Evolutionary conservation across 768 basidiomycete genomes (phyloP).

Genomic region (Mycena amicta): DNA sequence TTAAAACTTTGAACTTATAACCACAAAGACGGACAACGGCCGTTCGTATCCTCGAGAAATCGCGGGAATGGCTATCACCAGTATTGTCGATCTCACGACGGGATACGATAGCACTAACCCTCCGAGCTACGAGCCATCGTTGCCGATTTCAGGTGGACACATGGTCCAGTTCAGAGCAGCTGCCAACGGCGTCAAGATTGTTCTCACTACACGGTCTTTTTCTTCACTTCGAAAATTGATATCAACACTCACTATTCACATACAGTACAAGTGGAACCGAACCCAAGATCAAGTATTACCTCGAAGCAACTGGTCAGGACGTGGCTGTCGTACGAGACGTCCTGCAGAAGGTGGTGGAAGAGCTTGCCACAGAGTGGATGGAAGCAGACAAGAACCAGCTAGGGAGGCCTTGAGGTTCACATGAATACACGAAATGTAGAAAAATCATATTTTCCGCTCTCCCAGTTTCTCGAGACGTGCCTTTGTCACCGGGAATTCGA

Average conservation of each 20-base stretch:
- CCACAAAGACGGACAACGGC: slow-evolving; percentile 24
- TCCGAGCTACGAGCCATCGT: slow-evolving; percentile 59
- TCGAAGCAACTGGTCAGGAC: slow-evolving; percentile 75
- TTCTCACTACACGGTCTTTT: slow-evolving; percentile 76
- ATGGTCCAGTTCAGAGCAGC: slow-evolving; percentile 82
- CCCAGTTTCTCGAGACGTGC: slow-evolving; percentile 20
- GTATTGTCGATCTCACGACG: slow-evolving; percentile 73
- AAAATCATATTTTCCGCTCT: neutral
- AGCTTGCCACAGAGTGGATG: slow-evolving; percentile 71
- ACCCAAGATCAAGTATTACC: slow-evolving; percentile 92
- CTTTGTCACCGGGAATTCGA: slow-evolving; percentile 44
- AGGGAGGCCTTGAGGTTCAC: slow-evolving; percentile 29
- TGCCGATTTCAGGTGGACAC: slow-evolving; percentile 77
- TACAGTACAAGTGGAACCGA: slow-evolving; percentile 86
- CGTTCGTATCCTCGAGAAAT: slow-evolving; percentile 63
- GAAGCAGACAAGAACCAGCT: slow-evolving; percentile 57
- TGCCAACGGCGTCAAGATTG: slow-evolving; percentile 50
- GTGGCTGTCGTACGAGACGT: slow-evolving; percentile 45
- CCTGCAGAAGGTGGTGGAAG: slow-evolving; percentile 59
- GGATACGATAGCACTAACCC: slow-evolving; percentile 79
- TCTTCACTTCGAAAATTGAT: too few relatives aligned
- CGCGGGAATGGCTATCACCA: slow-evolving; percentile 59
- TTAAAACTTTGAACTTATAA: slow-evolving; percentile 15
- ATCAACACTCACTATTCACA: too few relatives aligned
- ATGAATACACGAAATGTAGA: neutral